These are phyloP conservation scores for Plasmodium berghei DNA, from an alignment of 169 alveolate species.

Conservation along the genomic window DNA sequence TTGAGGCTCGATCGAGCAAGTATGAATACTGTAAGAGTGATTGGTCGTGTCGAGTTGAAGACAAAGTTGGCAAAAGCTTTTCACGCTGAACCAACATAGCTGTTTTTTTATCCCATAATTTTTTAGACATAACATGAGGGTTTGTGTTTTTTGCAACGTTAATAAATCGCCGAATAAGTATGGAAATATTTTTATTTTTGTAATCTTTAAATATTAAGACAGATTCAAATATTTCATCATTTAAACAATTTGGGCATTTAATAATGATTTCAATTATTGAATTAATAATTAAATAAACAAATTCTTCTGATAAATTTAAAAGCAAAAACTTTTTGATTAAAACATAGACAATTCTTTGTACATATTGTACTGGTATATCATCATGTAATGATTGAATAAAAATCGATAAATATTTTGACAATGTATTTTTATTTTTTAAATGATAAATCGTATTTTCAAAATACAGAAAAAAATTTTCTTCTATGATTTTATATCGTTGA, in stretches of 20 bases:
- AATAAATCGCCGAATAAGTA: conserved; percentile 29
- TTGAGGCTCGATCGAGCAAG: conserved; percentile 4
- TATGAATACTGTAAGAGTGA: conserved; percentile 33
- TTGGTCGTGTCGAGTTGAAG: not conserved
- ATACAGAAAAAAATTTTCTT: conserved; percentile 50
- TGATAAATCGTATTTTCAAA: conserved; percentile 2
- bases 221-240: conserved; percentile 48
- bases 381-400: conserved; percentile 53
- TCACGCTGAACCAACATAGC: conserved; percentile 31
- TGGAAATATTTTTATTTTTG: conserved; percentile 31
- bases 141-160: conserved; percentile 26
- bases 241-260: conserved; percentile 14
- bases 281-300: conserved; percentile 41
- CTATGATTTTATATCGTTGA: conserved; percentile 43
- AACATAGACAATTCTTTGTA: conserved; percentile 22
- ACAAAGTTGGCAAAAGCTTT: not conserved
- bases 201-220: conserved; percentile 47
- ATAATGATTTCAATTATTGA: conserved; percentile 22
- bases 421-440: conserved; percentile 16
- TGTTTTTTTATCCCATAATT: conserved; percentile 44
- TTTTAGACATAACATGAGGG: conserved; percentile 21
- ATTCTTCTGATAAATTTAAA: conserved; percentile 44
- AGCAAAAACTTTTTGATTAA: conserved; percentile 16
- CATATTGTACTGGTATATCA: conserved; percentile 5
- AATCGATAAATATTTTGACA: conserved; percentile 25